phyloP scores from a whole-genome alignment of 371 early-diverging fungal genomes.

The Phascolomyces articulosus region DNA sequence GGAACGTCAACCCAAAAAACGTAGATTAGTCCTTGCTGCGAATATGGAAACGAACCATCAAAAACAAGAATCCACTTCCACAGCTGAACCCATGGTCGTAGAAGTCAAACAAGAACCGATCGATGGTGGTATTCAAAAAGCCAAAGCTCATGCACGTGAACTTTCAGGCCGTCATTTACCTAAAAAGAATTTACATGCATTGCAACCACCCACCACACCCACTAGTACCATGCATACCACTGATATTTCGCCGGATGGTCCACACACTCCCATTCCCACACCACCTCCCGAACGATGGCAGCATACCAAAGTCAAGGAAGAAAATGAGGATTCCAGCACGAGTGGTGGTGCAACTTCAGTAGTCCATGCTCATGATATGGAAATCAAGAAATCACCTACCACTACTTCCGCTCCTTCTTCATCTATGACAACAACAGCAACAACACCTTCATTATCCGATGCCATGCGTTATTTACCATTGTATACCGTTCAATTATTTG shows the following conservation, averaged over 20 bases:
- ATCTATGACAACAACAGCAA: not conserved
- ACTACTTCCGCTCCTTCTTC: no score
- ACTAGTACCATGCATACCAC: conserved; percentile 28
- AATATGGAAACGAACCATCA: conserved; percentile 23
- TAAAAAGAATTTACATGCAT: conserved; percentile 35
- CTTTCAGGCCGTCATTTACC: conserved; percentile 40
- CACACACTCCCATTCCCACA: conserved; percentile 49
- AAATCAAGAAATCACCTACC: conserved; percentile 13
- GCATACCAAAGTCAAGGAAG: conserved; percentile 30
- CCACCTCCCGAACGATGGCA: conserved; percentile 53
- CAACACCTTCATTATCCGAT: conserved; percentile 24
- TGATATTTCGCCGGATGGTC: conserved; percentile 42
- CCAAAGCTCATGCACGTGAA: conserved; percentile 35
- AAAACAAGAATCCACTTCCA: not conserved
- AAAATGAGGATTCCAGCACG: conserved; percentile 22
- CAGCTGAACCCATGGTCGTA: not conserved
- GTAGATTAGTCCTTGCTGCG: conserved; percentile 31
- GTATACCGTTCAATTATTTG: conserved; percentile 66
- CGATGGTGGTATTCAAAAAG: not conserved
- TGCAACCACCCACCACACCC: conserved; percentile 19
- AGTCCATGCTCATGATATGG: no score
- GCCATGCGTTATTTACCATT: conserved; percentile 65
- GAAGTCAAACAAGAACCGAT: not conserved
- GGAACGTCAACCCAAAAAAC: conserved; percentile 25
- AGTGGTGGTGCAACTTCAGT: not conserved